Evolutionary conservation across 2,329 filamentous ascomycete species (phyloP).

Genomic region (Venturia carpophila): DNA sequence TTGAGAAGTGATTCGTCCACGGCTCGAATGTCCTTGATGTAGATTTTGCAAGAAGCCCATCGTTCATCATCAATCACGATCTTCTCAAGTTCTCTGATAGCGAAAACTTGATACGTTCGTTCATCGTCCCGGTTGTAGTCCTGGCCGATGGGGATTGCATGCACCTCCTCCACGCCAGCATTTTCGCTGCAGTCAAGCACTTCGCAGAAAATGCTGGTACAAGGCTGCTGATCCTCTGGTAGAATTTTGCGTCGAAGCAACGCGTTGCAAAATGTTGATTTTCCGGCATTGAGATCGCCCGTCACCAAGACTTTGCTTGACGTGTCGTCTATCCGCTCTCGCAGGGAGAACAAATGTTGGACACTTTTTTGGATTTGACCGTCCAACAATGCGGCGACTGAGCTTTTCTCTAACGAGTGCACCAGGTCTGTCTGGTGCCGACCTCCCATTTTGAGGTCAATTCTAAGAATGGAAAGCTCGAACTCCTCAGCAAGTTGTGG

Average conservation of each 20-base stretch:
- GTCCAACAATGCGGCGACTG: conserved; percentile 82
- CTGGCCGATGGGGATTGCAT: conserved; percentile 77
- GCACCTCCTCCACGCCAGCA: conserved; percentile 83
- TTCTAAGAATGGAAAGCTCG: conserved; percentile 89
- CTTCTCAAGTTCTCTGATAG: conserved; percentile 69
- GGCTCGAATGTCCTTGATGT: conserved; percentile 79
- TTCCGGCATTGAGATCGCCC: conserved; percentile 92
- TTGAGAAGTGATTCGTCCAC: conserved; percentile 93
- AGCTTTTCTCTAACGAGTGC: conserved; percentile 86
- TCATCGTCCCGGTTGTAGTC: conserved; percentile 85
- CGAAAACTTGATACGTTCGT: conserved; percentile 83
- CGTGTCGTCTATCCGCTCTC: conserved; percentile 93
- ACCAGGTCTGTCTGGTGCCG: conserved; percentile 84
- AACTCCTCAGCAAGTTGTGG: conserved; percentile 63
- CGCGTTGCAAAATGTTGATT: conserved; percentile 99
- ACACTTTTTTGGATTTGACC: conserved; percentile 92
- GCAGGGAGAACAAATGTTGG: conserved; percentile 75
- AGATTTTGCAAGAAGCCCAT: conserved; percentile 94
- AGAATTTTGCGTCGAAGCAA: conserved; percentile 83
- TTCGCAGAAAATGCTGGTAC: conserved; percentile 97
- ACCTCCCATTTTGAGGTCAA: conserved; percentile 84
- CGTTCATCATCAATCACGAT: conserved; percentile 82
- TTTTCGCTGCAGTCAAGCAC: conserved; percentile 91
- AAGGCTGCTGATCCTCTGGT: conserved; percentile 95
- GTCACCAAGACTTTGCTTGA: conserved; percentile 95